phyloP scores from a whole-genome alignment of 306 rosid species.

The Cucumis cinereus region DNA sequence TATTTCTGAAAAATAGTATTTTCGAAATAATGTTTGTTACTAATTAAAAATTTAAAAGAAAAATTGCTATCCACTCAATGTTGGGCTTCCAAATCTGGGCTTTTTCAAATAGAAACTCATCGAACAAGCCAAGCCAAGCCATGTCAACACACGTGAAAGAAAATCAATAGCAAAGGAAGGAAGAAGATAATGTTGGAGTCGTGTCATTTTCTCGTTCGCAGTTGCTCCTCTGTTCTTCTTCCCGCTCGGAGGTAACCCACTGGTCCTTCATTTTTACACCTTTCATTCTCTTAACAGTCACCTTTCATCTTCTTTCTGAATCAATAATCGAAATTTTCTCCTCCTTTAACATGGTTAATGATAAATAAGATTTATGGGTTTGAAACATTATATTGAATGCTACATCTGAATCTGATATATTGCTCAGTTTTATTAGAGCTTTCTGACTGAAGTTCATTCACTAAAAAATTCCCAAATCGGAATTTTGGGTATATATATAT shows the following conservation, averaged over 20 bases:
- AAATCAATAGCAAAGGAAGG: not conserved
- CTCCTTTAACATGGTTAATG: not conserved
- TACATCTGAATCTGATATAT: not conserved
- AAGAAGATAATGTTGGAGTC: constrained; percentile 6
- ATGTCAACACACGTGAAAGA: not conserved
- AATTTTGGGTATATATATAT: not conserved
- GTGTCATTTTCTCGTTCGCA: constrained; percentile 9
- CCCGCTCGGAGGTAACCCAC: constrained; percentile 1
- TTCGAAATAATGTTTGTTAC: too few species aligned
- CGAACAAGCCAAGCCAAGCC: not conserved
- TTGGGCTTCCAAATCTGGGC: not conserved
- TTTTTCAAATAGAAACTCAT: not conserved
- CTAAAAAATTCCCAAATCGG: not conserved
- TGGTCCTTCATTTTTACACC: not conserved
- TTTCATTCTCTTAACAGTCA: not conserved
- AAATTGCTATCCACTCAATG: not conserved
- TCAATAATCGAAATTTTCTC: not conserved
- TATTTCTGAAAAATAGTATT: too few species aligned
- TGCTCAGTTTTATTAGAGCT: not conserved
- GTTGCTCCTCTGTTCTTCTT: constrained; percentile 4
- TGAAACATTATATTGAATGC: not conserved
- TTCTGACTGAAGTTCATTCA: not conserved
- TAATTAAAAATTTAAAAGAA: too few species aligned
- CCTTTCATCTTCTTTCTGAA: not conserved
- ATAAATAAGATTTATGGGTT: not conserved